A percentile compares a stretch with the other conserved stretches of the same genome.
phyloP scores from a whole-genome alignment of 2,329 filamentous ascomycete species.

The Cladosporium oxysporum region DNA sequence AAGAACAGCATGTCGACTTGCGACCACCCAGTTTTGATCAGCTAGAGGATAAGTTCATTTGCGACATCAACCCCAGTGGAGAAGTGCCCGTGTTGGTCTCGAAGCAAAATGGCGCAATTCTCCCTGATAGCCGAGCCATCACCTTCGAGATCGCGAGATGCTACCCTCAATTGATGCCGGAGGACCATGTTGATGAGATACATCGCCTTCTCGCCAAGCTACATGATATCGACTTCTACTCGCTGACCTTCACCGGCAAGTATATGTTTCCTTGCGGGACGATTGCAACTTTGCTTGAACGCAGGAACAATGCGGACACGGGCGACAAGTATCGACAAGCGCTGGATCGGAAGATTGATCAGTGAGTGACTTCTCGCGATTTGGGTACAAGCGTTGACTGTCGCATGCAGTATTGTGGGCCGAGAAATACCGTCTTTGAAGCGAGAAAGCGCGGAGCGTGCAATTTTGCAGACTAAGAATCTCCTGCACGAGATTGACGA shows the following conservation, averaged over 20 bases:
- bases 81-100: neutral
- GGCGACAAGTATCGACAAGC: neutral
- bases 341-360: neutral
- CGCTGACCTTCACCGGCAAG: neutral
- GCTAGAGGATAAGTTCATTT: neutral
- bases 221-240: neutral
- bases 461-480: neutral
- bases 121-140: neutral
- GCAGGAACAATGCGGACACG: neutral
- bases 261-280: neutral
- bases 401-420: neutral
- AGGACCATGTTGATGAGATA: neutral
- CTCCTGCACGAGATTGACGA: neutral
- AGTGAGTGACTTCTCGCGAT: neutral
- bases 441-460: neutral
- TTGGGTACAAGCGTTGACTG: neutral
- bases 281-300: neutral
- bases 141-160: neutral
- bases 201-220: neutral
- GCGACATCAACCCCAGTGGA: neutral
- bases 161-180: neutral
- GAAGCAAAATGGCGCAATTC: neutral
- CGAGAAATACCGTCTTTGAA: neutral
- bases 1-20: neutral
- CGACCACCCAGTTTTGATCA: neutral